Percentiles rank a stretch among this genome's conserved stretches.
phyloP scores from a whole-genome alignment of 2,329 filamentous ascomycete genomes.

The Ceratocystis cubensis region DNA sequence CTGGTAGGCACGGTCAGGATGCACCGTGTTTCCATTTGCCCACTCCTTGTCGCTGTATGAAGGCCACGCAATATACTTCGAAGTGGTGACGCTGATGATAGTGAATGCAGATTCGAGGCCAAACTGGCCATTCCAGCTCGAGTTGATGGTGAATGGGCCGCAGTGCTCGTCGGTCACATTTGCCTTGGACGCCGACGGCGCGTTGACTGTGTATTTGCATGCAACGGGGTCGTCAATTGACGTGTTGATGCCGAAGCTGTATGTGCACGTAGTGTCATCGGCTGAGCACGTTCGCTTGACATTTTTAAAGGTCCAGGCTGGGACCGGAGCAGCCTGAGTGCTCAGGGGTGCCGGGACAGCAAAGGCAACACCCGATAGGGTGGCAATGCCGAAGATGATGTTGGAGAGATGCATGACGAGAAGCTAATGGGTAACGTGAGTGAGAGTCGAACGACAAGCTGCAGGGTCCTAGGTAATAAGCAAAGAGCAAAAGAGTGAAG shows the following conservation, averaged over 20 bases:
- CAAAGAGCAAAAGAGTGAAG: background rate
- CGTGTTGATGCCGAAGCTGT: conserved; percentile 35
- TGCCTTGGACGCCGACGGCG: conserved; percentile 28
- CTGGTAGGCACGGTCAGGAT: conserved; percentile 11
- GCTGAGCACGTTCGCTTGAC: conserved; percentile 32
- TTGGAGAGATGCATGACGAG: background rate
- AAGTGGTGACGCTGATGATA: conserved; percentile 38
- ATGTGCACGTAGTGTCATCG: conserved; percentile 32
- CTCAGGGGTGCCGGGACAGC: background rate
- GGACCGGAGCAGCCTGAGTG: conserved; percentile 23
- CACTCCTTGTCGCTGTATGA: conserved; percentile 43
- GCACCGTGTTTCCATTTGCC: conserved; percentile 15
- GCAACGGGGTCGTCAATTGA: conserved; percentile 26
- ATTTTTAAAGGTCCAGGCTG: conserved; percentile 34
- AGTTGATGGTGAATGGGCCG: conserved; percentile 39
- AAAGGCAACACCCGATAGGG: background rate
- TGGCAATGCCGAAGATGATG: background rate
- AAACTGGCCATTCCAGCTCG: conserved; percentile 45
- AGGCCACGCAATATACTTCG: conserved; percentile 38
- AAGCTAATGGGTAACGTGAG: background rate
- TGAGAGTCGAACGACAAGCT: background rate
- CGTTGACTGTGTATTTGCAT: conserved; percentile 32
- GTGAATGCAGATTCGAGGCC: conserved; percentile 42
- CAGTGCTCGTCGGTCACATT: conserved; percentile 29
- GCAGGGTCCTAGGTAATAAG: background rate